phyloP scores from a whole-genome alignment of 805 yeast species.

The Barnettozyma sp. region DNA sequence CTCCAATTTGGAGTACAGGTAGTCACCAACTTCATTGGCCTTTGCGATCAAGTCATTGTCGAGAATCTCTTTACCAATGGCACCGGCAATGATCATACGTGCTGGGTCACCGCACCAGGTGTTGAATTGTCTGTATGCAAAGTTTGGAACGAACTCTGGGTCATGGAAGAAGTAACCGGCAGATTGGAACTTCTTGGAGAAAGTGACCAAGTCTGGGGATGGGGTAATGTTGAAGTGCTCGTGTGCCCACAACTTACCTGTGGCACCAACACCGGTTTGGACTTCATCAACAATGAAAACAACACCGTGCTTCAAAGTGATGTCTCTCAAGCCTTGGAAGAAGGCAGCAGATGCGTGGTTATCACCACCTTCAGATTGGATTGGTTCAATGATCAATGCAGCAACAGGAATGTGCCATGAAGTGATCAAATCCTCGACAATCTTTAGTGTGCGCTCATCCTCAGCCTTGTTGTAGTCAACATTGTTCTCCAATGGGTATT shows the following conservation, averaged over 20 bases:
- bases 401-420: slow-evolving; percentile 76
- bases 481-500: slow-evolving; percentile 73
- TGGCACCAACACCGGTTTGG: slow-evolving; percentile 86
- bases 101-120: slow-evolving; percentile 95
- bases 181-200: slow-evolving; percentile 83
- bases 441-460: slow-evolving; percentile 73
- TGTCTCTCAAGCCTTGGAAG: slow-evolving; percentile 77
- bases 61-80: slow-evolving; percentile 59
- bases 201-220: slow-evolving; percentile 79
- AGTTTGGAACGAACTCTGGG: slow-evolving; percentile 64
- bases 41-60: slow-evolving; percentile 52
- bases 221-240: slow-evolving; percentile 73
- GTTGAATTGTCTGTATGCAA: slow-evolving; percentile 85
- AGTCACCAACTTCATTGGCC: slow-evolving; percentile 58
- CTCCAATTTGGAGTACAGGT: slow-evolving; percentile 52
- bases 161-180: slow-evolving; percentile 82
- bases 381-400: slow-evolving; percentile 85
- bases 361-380: slow-evolving; percentile 90
- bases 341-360: slow-evolving; percentile 73
- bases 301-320: slow-evolving; percentile 63
- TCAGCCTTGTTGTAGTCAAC: slow-evolving; percentile 61
- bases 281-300: slow-evolving; percentile 79
- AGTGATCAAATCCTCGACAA: slow-evolving; percentile 63
- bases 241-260: slow-evolving; percentile 84
- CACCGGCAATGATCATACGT: slow-evolving; percentile 65